A percentile compares a stretch with the other conserved stretches of the same genome.
phyloP scores from a whole-genome alignment of 139 green algal genomes.

The Picochlorum sp. region DNA sequence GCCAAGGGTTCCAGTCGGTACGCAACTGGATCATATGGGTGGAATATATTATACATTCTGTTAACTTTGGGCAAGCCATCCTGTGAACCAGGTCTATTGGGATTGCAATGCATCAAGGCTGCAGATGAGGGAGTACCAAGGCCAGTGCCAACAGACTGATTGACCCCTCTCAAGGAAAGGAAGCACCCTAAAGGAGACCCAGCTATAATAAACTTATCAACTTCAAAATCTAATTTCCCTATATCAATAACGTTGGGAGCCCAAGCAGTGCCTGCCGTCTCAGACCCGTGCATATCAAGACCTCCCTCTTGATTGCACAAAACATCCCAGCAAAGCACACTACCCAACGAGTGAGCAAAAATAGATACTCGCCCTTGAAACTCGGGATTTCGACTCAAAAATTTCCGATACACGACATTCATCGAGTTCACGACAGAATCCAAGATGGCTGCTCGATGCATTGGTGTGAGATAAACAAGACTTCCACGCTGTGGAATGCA shows the following conservation, averaged over 20 bases:
- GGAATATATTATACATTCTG: conserved; percentile 58
- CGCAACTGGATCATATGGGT: conserved; percentile 63
- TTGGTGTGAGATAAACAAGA: conserved; percentile 69
- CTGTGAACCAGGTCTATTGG: not conserved
- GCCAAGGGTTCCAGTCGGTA: conserved; percentile 59
- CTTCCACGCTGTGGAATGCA: conserved; percentile 65
- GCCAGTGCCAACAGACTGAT: conserved; percentile 16
- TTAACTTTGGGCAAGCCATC: conserved; percentile 47
- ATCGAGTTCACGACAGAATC: conserved; percentile 41
- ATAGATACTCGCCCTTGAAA: conserved; percentile 57
- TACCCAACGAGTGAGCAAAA: conserved; percentile 60
- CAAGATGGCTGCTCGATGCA: conserved; percentile 54
- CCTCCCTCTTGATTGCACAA: conserved; percentile 51
- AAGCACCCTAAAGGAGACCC: conserved; percentile 68
- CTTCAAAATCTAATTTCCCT: conserved; percentile 26
- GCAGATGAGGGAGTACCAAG: conserved; percentile 29
- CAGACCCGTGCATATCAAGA: not conserved
- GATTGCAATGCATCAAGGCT: conserved; percentile 8
- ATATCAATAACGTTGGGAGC: conserved; percentile 5
- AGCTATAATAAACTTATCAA: conserved; percentile 56
- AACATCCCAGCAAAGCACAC: conserved; percentile 64
- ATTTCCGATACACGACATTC: conserved; percentile 46
- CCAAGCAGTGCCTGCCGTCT: conserved; percentile 8
- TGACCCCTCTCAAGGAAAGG: conserved; percentile 48
- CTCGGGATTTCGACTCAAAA: conserved; percentile 51